Evolutionary conservation across 2,329 filamentous ascomycete genomes (phyloP).

Genomic region (Geosmithia morbida): DNA sequence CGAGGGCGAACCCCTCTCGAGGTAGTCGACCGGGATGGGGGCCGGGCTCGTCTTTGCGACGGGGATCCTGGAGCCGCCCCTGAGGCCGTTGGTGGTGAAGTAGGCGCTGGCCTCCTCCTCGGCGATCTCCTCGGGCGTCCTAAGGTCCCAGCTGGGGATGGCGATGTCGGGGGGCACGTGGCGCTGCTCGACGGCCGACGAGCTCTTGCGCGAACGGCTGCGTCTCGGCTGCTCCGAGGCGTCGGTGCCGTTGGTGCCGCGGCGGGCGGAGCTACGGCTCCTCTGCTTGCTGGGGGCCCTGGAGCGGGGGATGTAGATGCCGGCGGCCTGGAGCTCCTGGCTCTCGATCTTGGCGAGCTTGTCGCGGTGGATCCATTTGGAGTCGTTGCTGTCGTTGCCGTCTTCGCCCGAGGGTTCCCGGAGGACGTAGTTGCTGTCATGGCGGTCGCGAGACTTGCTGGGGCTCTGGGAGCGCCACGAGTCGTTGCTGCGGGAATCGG

Average conservation of each 20-base stretch:
- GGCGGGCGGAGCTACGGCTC: conserved; percentile 18
- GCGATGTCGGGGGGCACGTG: conserved; percentile 18
- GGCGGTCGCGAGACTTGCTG: conserved; percentile 3
- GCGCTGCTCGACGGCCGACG: conserved; percentile 18
- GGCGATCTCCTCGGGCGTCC: conserved; percentile 65
- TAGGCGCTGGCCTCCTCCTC: conserved; percentile 38
- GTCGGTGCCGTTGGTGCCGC: conserved; percentile 16
- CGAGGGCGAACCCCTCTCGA: conserved; percentile 60
- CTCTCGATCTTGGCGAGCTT: conserved; percentile 73
- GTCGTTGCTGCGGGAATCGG: conserved; percentile 10
- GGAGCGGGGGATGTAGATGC: conserved; percentile 45
- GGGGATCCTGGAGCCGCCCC: conserved; percentile 69
- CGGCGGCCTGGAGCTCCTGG: conserved; percentile 65
- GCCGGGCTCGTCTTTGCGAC: conserved; percentile 67
- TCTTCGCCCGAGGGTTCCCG: conserved; percentile 4
- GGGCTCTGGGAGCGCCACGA: conserved; percentile 6
- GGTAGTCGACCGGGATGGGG: conserved; percentile 55
- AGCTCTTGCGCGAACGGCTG: conserved; percentile 29
- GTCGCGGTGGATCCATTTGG: conserved; percentile 76
- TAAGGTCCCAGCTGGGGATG: conserved; percentile 52
- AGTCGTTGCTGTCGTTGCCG: conserved; percentile 34
- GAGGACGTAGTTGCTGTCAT: neutral
- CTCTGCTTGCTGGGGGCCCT: conserved; percentile 36
- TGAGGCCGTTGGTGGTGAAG: conserved; percentile 35
- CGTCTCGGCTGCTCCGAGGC: conserved; percentile 11